phyloP scores from a whole-genome alignment of 352 stramenopile genomes.

The Phytophthora ramorum region DNA sequence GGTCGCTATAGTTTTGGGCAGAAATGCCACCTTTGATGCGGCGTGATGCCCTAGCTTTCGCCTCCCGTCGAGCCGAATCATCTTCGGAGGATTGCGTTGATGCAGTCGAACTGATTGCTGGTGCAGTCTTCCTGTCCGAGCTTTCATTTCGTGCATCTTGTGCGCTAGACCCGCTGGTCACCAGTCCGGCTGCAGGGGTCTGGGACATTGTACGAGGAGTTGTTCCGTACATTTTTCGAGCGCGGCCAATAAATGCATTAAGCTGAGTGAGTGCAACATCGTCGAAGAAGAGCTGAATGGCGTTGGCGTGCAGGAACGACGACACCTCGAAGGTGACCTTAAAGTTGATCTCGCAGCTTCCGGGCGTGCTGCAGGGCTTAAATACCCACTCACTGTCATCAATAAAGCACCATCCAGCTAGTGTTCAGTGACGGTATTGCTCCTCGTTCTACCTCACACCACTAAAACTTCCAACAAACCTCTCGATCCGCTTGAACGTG shows the following conservation, averaged over 20 bases:
- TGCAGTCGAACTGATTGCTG: neutral
- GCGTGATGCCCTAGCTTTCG: conserved; percentile 29
- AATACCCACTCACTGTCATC: conserved; percentile 75
- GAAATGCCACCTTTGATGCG: conserved; percentile 62
- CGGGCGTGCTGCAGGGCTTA: conserved; percentile 51
- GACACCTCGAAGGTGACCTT: conserved; percentile 86
- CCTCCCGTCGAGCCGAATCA: conserved; percentile 6
- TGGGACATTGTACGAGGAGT: conserved; percentile 20
- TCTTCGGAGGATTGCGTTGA: neutral
- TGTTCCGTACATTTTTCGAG: conserved; percentile 59
- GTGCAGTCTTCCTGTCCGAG: neutral
- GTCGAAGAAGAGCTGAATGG: conserved; percentile 88
- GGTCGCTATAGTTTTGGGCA: conserved; percentile 55
- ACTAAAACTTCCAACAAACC: conserved; percentile 34
- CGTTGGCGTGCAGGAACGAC: conserved; percentile 81
- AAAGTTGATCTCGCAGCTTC: conserved; percentile 76
- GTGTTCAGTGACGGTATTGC: conserved; percentile 14
- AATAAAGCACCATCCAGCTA: conserved; percentile 5
- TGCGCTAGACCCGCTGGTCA: neutral
- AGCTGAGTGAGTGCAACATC: conserved; percentile 82
- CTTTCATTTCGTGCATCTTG: conserved; percentile 6
- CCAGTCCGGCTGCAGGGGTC: neutral
- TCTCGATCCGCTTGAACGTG: conserved; percentile 89
- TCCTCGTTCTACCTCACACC: neutral
- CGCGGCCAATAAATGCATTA: conserved; percentile 81